Evolutionary conservation across 768 basidiomycete species (phyloP).

Genomic region (Suillus fuscotomentosus): DNA sequence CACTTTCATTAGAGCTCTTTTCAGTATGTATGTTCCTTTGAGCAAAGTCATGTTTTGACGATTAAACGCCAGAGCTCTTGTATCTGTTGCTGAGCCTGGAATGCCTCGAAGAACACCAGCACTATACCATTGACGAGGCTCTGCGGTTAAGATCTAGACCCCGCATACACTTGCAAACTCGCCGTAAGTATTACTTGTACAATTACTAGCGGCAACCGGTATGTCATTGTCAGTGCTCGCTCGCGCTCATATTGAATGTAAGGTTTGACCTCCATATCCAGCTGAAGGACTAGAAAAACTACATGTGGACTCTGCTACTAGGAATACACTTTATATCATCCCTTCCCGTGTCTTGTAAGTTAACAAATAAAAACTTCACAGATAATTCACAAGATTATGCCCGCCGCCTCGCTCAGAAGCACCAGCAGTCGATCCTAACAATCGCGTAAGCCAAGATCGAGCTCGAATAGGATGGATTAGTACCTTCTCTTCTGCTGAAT

Average conservation of each 20-base stretch:
- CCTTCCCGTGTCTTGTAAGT: neutral
- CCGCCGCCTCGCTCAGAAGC: conserved; percentile 29
- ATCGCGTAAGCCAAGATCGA: neutral
- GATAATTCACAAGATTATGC: conserved; percentile 24
- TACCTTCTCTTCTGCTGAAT: conserved; percentile 65
- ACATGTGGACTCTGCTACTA: neutral
- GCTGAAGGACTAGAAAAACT: neutral
- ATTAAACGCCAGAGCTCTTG: conserved; percentile 92
- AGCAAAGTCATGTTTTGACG: conserved; percentile 47
- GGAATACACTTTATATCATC: neutral
- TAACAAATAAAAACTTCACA: conserved; percentile 10
- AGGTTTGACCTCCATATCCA: neutral
- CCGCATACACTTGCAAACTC: neutral
- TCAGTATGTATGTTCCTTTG: conserved; percentile 51
- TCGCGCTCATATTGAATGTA: neutral
- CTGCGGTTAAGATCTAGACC: conserved; percentile 32
- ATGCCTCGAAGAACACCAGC: conserved; percentile 67
- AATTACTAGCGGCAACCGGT: neutral
- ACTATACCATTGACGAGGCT: conserved; percentile 58
- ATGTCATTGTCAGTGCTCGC: neutral
- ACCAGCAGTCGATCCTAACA: conserved; percentile 25
- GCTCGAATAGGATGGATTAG: neutral
- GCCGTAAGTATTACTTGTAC: neutral
- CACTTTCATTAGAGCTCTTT: conserved; percentile 89
- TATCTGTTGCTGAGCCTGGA: conserved; percentile 77